Evolutionary conservation across 257 asterid genomes (phyloP), one percentile per base, ranked within the genome.

Genomic region (Marsdenia floribunda): DNA sequence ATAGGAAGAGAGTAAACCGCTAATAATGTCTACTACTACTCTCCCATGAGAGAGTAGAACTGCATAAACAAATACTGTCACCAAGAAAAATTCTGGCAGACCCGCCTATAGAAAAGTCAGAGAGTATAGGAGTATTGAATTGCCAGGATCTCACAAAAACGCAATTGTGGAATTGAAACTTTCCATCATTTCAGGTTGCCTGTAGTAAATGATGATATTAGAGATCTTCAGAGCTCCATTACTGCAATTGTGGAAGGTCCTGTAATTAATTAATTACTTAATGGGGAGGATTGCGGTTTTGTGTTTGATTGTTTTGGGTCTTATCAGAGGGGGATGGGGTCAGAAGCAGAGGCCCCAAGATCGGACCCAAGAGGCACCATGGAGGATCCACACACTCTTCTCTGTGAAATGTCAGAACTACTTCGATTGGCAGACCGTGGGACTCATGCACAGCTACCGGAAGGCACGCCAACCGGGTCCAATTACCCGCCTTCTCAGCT

Each of bases 401-500:
- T 95, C 98, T 52, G 99, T 90, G 67, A 97, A 95, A 83, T 95
- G 99, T 66, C 96, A 90, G 82, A 81, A 92, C 80, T 95, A 95
- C 87, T 95, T 95, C 85, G 98, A 95, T 88, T 95, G 99, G 99
- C 96, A 95, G 69, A 92, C 99, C 22, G 98, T 95, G 69, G 99
- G 99, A 0, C 89, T 95, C 80, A 84, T 95, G 97, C 96, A 89
- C 66, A 92, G 99, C 84, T 89, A 75, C 75, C 84, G 79, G 26
- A 95, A 95, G 54, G 87, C 98, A 78, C 80, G 78, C 37, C 98
- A 92, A 83, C 98, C 98, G 84, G 99, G 99, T 80, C 97, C 93
- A 40, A 82, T 95, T 44, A 95, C 99, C 54, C 82, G 99, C 14
- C 86, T 95, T 53, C 95, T 95, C 64, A 95, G 99, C 78, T 95